phyloP scores from a whole-genome alignment of 176 grass and related monocot species.

The Oryza coarctata region DNA sequence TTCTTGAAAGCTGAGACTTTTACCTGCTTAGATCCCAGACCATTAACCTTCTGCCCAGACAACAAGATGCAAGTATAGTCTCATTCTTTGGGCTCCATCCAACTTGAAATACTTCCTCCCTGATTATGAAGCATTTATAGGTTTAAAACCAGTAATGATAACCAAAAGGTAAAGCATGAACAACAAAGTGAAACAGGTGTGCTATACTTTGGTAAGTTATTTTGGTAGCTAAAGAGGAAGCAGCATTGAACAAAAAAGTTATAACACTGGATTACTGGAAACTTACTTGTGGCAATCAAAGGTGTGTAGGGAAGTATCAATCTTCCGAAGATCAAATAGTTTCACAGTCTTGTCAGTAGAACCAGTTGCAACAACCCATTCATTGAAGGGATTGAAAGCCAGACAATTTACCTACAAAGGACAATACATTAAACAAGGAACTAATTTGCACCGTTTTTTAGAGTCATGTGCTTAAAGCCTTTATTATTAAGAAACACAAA shows the following conservation, averaged over 20 bases:
- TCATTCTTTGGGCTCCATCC: slow-evolving; percentile 99
- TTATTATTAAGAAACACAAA: not conserved
- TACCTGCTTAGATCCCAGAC: slow-evolving; percentile 99
- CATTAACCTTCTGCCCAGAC: slow-evolving; percentile 93
- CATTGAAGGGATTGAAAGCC: slow-evolving; percentile 97
- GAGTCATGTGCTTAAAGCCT: not conserved
- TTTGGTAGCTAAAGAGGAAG: slow-evolving; percentile 16
- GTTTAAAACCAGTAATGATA: slow-evolving; percentile 7
- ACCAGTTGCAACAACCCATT: slow-evolving; percentile 98
- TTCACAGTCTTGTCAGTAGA: slow-evolving; percentile 97
- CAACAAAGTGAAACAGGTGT: not conserved
- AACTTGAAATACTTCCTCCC: slow-evolving; percentile 99
- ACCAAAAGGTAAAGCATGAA: not conserved
- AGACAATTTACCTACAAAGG: slow-evolving; percentile 82
- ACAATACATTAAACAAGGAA: slow-evolving; percentile 8
- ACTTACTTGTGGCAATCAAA: slow-evolving; percentile 91
- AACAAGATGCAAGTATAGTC: slow-evolving; percentile 95
- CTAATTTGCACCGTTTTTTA: not conserved
- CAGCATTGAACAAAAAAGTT: not conserved
- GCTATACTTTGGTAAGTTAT: not conserved
- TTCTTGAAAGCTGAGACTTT: not conserved
- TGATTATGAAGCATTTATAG: slow-evolving; percentile 31
- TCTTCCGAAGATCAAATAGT: slow-evolving; percentile 95
- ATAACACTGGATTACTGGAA: not conserved
- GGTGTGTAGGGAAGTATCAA: slow-evolving; percentile 72